Evolutionary conservation across 441 rosid genomes (phyloP), one percentile per base, ranked within the genome.

Genomic region (Populus hybrid): DNA sequence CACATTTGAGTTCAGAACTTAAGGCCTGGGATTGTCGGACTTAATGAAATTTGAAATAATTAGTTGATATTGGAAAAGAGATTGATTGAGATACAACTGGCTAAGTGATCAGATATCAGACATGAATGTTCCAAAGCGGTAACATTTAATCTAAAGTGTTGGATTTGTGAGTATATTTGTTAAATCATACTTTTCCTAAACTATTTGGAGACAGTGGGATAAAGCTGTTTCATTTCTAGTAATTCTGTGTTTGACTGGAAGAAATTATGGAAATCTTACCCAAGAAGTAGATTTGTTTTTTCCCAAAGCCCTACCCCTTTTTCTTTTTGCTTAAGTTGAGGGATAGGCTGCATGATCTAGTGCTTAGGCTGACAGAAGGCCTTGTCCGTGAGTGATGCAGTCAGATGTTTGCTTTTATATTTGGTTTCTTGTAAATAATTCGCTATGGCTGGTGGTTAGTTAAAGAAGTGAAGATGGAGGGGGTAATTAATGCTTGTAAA

Each of bases 11-110:
- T 11, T 67, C 50, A 50, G 11, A 69, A 76, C 46, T 50, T 69
- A n/a, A 23, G 5, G 30, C 40, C 35, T n/a, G 24, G 19, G 65
- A 14, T 65, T 36, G 30, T 6, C 28, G 28, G 46, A 73, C 32
- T 24, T 74, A 50, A 12, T 26, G 4, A 42, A 28, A 57, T 70
- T 81, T 64, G 57, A 68, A 76, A 77, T 71, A 74, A 63, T 65
- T 66, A 42, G 53, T 42, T 42, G 53, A 42, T 42, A 42, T 5
- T 40, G 50, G 50, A 46, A 46, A 46, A 46, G 19, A 46, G 57
- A 46, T 46, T 3, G 57, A 46, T 46, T 46, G 57, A 12, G 57
- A 46, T 46, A 14, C 57, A 12, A 46, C 57, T 9, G 57, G 57
- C 57, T 46, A 46, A 46, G 57, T 46, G 57, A 46, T 46, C 59